Conservation (phyloP, 129 eudicot species). For the Chrysanthemum makinoi region DNA sequence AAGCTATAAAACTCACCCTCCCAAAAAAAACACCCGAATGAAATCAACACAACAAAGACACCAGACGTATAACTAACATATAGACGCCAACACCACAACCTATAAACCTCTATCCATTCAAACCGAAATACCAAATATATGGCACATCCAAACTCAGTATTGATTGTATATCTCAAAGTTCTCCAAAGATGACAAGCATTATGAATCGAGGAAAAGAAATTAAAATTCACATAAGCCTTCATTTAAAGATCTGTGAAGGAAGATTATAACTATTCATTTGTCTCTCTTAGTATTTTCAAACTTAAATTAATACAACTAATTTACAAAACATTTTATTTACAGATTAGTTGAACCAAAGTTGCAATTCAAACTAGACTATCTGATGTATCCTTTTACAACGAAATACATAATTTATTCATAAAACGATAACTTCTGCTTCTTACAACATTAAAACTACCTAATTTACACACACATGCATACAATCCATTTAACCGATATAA, state of each 20-base stretch:
- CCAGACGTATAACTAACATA: too few relatives aligned
- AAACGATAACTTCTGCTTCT: conserved; percentile 20
- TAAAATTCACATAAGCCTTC: not conserved
- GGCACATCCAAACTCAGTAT: too few relatives aligned
- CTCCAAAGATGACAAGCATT: conserved; percentile 12
- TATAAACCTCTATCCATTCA: too few relatives aligned
- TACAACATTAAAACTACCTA: conserved; percentile 17
- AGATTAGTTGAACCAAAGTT: conserved; percentile 5
- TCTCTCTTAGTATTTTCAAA: too few relatives aligned
- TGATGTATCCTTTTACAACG: conserved; percentile 13
- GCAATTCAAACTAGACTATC: conserved; percentile 3
- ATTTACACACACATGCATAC: conserved; percentile 27
- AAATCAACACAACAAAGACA: too few relatives aligned
- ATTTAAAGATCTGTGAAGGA: too few relatives aligned
- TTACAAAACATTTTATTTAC: conserved; percentile 2
- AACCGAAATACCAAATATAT: too few relatives aligned
- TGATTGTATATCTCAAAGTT: not conserved
- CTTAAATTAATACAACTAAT: not conserved
- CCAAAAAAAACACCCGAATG: too few relatives aligned
- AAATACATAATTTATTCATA: conserved; percentile 22
- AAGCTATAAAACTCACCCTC: too few relatives aligned
- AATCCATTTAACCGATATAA: conserved; percentile 24
- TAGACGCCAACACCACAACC: too few relatives aligned
- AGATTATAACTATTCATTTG: too few relatives aligned
- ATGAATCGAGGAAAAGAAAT: not conserved